These are phyloP conservation scores for Trichosanthes cucumerina DNA, from an alignment of 306 rosid species.

Conservation along the genomic window DNA sequence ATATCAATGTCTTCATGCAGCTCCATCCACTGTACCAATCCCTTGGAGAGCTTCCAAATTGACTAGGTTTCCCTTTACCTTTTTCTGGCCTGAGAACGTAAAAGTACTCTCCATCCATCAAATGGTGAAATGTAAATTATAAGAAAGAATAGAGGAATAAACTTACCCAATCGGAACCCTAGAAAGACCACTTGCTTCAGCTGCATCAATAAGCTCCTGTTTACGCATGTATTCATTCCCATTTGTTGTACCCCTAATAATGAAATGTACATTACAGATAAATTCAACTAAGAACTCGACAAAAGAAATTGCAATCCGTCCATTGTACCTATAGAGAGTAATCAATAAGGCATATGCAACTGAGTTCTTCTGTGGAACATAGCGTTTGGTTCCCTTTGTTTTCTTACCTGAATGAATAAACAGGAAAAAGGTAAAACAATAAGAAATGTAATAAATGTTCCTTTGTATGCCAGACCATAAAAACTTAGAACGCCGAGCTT, in stretches of 20 bases:
- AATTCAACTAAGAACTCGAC: neutral
- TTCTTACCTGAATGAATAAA: constrained; percentile 38
- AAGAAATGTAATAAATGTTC: neutral
- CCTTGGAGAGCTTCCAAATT: constrained; percentile 49
- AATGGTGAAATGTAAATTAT: constrained; percentile 1
- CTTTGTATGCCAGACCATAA: neutral
- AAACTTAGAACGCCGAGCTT: neutral
- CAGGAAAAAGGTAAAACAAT: constrained; percentile 5
- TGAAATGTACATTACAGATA: constrained; percentile 9
- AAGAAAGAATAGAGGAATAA: neutral
- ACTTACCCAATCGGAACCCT: constrained; percentile 71
- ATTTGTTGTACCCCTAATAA: constrained; percentile 54
- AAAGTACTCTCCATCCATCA: constrained; percentile 12
- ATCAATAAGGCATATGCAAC: constrained; percentile 78
- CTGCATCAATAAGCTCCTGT: constrained; percentile 83
- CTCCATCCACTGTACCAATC: constrained; percentile 96
- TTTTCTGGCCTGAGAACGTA: constrained; percentile 54
- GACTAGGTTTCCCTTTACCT: constrained; percentile 69
- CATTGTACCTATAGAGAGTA: constrained; percentile 56
- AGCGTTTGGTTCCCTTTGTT: constrained; percentile 40
- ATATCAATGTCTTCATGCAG: constrained; percentile 73
- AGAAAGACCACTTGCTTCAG: constrained; percentile 91
- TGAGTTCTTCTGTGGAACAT: constrained; percentile 75
- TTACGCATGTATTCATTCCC: constrained; percentile 83
- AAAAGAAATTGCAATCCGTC: neutral